phyloP scores from a whole-genome alignment of 2,329 filamentous ascomycete genomes.

The Diplodia scrobiculata region DNA sequence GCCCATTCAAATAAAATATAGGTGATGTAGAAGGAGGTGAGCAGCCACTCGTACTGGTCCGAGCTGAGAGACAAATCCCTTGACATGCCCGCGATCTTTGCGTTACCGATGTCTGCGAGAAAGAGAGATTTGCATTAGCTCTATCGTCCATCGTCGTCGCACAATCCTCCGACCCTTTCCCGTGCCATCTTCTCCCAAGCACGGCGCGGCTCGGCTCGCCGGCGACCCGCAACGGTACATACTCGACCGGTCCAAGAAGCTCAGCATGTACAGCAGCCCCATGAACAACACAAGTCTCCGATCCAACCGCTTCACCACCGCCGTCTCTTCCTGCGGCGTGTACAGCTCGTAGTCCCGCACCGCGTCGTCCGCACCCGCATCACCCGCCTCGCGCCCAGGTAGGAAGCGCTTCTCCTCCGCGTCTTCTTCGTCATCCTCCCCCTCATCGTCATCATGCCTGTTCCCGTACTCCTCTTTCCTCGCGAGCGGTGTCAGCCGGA shows the following conservation, averaged over 20 bases:
- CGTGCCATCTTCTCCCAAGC: neutral
- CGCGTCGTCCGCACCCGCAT: conserved; percentile 15
- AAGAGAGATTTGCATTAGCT: conserved; percentile 16
- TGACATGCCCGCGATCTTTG: conserved; percentile 61
- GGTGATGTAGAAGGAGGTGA: conserved; percentile 65
- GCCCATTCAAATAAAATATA: conserved; percentile 69
- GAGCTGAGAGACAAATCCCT: conserved; percentile 58
- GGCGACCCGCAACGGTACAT: conserved; percentile 34
- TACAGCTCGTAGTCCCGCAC: conserved; percentile 56
- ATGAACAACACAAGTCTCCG: conserved; percentile 76
- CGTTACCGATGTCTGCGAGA: conserved; percentile 62
- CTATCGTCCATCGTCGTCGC: neutral
- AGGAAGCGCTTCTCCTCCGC: conserved; percentile 25
- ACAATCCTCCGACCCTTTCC: neutral
- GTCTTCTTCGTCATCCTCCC: conserved; percentile 37
- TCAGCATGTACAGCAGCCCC: conserved; percentile 78
- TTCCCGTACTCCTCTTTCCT: neutral
- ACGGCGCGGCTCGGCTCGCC: neutral
- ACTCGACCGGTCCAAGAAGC: conserved; percentile 86
- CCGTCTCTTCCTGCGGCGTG: conserved; percentile 69
- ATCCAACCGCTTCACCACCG: conserved; percentile 75
- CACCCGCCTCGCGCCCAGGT: neutral
- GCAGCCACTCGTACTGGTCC: conserved; percentile 62
- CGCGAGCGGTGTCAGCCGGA: conserved; percentile 6
- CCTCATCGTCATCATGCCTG: conserved; percentile 19